Base-by-base conservation (phyloP, 192 early-diverging fungal genomes). In the Coemansia reversa region DNA sequence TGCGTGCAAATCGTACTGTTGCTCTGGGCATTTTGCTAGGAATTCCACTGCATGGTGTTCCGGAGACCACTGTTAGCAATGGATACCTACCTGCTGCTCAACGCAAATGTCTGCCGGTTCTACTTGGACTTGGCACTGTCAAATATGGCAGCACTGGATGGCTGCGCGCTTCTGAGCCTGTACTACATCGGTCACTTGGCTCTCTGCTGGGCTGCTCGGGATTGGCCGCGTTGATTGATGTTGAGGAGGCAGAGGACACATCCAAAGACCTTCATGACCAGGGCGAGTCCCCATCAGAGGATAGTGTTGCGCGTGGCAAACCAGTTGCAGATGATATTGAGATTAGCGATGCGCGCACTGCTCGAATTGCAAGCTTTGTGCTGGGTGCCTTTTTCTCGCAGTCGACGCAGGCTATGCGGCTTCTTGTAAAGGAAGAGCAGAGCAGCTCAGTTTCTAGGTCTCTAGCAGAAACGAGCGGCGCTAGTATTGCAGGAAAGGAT, bases 11-110 rank as follows among this genome's bases (percentile, higher is more conserved):
- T 51, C 63, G 63, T 11, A 20, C 51, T 4, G 63, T 66, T 28
- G 67, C 74, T 9, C 62, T 76, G 55, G 74, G 63, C 2, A 49
- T 76, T 19, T 33, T 70, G 60, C 67, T 76, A n/a, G 74, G 74
- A 2, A 39, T 76, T 30, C 74, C 74, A 28, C 14, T 76, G 58
- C 74, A 76, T 39, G 74, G 74, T 19, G 74, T 76, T 51, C 59
- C 74, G 11, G 74, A 70, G 25, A 76, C 74, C 22, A 66, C 68
- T 0, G 64, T 59, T 19, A 70, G 67, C 51, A 70, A 67, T 32
- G 63, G 62, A 50, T 66, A 75, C 32, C 50, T 75, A 59, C 73
- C 73, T 14, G 24, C 16, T 12, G 52, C 54, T 20, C 73, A 75
- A 47, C 73, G 64, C 14, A 69, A 32, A 23, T 39, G 60, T 22